phyloP scores from a whole-genome alignment of 1,284 basidiomycete genomes.

The Cryptococcus floricola region DNA sequence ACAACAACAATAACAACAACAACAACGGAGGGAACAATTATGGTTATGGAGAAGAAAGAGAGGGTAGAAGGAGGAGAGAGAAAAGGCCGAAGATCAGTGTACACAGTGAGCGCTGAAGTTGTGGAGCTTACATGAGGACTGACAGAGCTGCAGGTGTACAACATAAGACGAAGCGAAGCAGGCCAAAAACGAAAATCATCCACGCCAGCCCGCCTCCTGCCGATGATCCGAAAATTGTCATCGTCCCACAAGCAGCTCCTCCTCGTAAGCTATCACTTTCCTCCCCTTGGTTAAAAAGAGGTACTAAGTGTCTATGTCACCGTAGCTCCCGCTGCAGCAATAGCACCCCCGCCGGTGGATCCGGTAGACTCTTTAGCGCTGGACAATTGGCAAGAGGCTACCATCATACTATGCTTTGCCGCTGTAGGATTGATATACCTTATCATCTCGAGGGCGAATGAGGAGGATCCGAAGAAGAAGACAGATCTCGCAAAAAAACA shows the following conservation, averaged over 20 bases:
- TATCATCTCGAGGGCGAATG: slow-evolving; percentile 19
- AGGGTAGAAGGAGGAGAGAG: background rate
- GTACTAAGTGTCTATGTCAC: background rate
- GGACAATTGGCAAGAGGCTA: slow-evolving; percentile 41
- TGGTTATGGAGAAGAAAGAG: background rate
- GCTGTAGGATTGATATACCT: slow-evolving; percentile 35
- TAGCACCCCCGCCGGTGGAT: background rate
- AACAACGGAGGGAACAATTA: background rate
- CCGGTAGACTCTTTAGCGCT: slow-evolving; percentile 11
- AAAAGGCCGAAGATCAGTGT: slow-evolving; percentile 18
- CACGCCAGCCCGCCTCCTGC: background rate
- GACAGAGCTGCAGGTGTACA: background rate
- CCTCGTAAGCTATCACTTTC: background rate
- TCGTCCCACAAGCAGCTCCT: background rate
- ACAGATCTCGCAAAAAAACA: slow-evolving; percentile 18
- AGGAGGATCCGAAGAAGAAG: slow-evolving; percentile 16
- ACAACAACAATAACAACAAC: background rate
- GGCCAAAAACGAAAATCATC: background rate
- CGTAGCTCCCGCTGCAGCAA: background rate
- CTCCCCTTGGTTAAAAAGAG: background rate
- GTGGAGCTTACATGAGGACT: background rate
- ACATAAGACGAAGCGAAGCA: slow-evolving; percentile 3
- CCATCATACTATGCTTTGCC: slow-evolving; percentile 35
- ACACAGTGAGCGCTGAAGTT: slow-evolving; percentile 19
- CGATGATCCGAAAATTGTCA: background rate